Evolutionary conservation across 2,329 filamentous ascomycete species (phyloP).

Genomic region (Fusarium staphyleae): DNA sequence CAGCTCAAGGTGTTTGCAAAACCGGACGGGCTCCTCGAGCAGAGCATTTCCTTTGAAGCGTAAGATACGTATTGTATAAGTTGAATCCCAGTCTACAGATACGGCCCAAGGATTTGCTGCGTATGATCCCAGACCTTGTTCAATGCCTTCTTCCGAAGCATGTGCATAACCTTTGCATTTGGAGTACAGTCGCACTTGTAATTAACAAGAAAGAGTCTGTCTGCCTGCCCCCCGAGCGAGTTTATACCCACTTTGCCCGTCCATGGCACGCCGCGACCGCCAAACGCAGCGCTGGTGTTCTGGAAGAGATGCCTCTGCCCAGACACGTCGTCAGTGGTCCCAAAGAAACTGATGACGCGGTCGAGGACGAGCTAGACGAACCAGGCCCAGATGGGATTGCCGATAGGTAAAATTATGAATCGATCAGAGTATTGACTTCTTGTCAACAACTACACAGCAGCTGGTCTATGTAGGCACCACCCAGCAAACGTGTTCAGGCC

Average conservation of each 20-base stretch:
- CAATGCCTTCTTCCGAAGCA: conserved; percentile 42
- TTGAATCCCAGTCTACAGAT: conserved; percentile 3
- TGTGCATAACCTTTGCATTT: conserved; percentile 41
- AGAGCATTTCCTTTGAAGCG: too few relatives aligned
- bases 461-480: too few relatives aligned
- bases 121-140: conserved; percentile 46
- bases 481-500: too few relatives aligned
- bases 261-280: conserved; percentile 46
- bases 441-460: too few relatives aligned
- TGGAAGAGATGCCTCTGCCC: conserved; percentile 47
- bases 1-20: too few relatives aligned
- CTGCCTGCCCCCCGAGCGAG: conserved; percentile 31
- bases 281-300: conserved; percentile 47
- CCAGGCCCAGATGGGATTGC: conserved; percentile 40
- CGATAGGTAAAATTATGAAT: too few relatives aligned
- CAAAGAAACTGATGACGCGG: conserved; percentile 43
- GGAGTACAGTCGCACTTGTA: conserved; percentile 44
- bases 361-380: conserved; percentile 45
- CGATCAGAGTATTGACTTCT: too few relatives aligned
- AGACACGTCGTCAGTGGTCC: conserved; percentile 43
- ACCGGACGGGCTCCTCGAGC: too few relatives aligned
- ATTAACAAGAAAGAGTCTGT: conserved; percentile 47
- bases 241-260: conserved; percentile 42
- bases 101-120: conserved; percentile 39
- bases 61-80: too few relatives aligned